Evolutionary conservation across 1,284 basidiomycete species (phyloP).

Genomic region (Boletellus dicymbophilus): DNA sequence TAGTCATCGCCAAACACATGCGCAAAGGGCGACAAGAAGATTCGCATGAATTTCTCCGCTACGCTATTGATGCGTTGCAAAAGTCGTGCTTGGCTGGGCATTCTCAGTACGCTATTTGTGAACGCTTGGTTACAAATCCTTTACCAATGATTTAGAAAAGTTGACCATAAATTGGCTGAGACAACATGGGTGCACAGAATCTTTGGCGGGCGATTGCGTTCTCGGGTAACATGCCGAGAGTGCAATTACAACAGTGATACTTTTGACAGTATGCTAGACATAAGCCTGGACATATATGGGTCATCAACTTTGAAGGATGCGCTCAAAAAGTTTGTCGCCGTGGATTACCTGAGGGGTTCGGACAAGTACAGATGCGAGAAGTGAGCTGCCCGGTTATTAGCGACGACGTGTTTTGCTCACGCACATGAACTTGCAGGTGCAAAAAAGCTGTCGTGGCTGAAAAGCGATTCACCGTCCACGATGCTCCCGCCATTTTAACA

Average conservation of each 20-base stretch:
- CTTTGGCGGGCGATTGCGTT: conserved; percentile 92
- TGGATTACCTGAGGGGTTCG: conserved; percentile 84
- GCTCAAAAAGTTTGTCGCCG: conserved; percentile 79
- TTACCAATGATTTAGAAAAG: conserved; percentile 55
- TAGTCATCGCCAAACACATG: conserved; percentile 92
- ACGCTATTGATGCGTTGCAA: conserved; percentile 91
- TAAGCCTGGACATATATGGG: conserved; percentile 85
- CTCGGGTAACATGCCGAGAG: conserved; percentile 86
- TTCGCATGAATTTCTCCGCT: conserved; percentile 97
- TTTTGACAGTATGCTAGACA: conserved; percentile 92
- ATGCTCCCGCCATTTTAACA: conserved; percentile 90
- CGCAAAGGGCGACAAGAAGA: conserved; percentile 94
- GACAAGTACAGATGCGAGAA: conserved; percentile 99
- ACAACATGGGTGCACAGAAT: conserved; percentile 94
- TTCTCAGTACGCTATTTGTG: conserved; percentile 56
- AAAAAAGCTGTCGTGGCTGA: conserved; percentile 86
- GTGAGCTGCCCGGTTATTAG: conserved; percentile 48
- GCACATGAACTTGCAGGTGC: conserved; percentile 59
- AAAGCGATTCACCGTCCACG: conserved; percentile 87
- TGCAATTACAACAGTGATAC: conserved; percentile 95
- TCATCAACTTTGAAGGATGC: conserved; percentile 72
- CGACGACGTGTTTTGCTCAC: neutral
- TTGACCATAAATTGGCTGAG: conserved; percentile 79
- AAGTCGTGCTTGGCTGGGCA: conserved; percentile 78
- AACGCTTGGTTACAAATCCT: conserved; percentile 4